Base-by-base conservation (phyloP, 2,329 filamentous ascomycete species). In the Graphilbum ipis-grandicollis region DNA sequence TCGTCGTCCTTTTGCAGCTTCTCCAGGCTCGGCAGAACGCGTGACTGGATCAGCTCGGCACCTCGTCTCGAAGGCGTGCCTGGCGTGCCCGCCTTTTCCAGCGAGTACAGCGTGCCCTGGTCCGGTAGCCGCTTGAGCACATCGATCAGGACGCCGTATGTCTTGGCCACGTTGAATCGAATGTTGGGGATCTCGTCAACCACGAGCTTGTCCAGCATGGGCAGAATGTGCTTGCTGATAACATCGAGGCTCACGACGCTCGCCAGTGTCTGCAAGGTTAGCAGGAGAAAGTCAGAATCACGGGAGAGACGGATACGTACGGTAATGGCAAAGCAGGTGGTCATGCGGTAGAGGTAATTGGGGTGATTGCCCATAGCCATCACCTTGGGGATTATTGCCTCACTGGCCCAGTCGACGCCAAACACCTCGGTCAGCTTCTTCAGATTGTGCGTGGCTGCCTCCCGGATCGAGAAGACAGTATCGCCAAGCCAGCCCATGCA, bases 281-380 rank as follows among this genome's bases (percentile, higher is more conserved):
- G 45, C 39, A 30, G 5, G 5, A 15, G 13, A 13, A 31, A 23
- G 2, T 9, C 8, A 22, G 18, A 5, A 2, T 9, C n/a, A n/a
- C n/a, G 37, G 21, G 15, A 35, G 28, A 12, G 9, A 21, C 21
- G n/a, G 29, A 25, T n/a, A 10, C 82, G 66, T 70, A 98, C 90
- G 49, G 85, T 88, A 47, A 98, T 92, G 43, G 90, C 90, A 57
- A 98, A 98, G 63, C 88, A 96, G n/a, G 90, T 98, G 9, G 90
- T 98, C 90, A 98, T 98, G 56, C 90, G 75, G 70, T 98, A 98
- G 37, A 98, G 78, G 57, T 98, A 98, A 64, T 98, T 98, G 43
- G 88, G 84, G 56, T 98, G 90, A 53, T 84, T 82, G 41, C 90
- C 90, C 90, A 98, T 96, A 28, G 81, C 82, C 71, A 93, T 90